Base-by-base conservation (phyloP, 208 protist genomes). In the Crithidia acanthocephali region DNA sequence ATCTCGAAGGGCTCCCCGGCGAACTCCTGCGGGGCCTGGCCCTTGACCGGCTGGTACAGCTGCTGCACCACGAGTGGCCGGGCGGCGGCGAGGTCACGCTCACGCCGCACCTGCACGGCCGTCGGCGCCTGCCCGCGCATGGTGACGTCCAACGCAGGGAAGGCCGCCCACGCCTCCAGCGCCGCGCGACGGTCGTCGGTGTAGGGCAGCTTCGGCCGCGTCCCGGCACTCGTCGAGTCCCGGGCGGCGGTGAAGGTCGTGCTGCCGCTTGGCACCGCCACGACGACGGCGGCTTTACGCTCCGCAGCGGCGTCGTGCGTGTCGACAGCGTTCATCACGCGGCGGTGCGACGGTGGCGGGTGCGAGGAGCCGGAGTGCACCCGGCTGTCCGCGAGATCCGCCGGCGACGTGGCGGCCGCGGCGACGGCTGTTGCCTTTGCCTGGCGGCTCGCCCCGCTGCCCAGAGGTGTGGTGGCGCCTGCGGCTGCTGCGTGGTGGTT, bases 1-100 rank as follows among this genome's bases (percentile, higher is more conserved):
- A 89, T 48, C 68, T 85, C 79, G 47, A 80, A 81, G 18, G 76
- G 60, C 76, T 92, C 87, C 15, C 87, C 87, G 13, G 79, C 84
- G 25, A 74, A 67, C 73, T 92, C 81, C 42, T 72, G 70, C 44
- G 71, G 58, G 23, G 73, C 82, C 51, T 76, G 71, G 5, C 68
- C 77, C 18, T 76, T 68, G 18, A 76, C 70, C 23, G 67, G 65
- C 13, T 52, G 66, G 47, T 81, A 75, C 65, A 70, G 57, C 64
- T 76, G 71, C 37, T 37, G 71, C 7, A 47, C 63, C 11, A 40
- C 48, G 7, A 44, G 16, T 23, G 62, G 71, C 4, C 71, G 63
- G 35, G 53, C 32, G 1, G 30, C 32, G 16, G 40, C 64, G 10
- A 60, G 27, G 28, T 66, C 71, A 8, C 16, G 40, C 63, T 69